Evolutionary conservation across 768 basidiomycete genomes (phyloP).

Genomic region (Suillus subaureus): DNA sequence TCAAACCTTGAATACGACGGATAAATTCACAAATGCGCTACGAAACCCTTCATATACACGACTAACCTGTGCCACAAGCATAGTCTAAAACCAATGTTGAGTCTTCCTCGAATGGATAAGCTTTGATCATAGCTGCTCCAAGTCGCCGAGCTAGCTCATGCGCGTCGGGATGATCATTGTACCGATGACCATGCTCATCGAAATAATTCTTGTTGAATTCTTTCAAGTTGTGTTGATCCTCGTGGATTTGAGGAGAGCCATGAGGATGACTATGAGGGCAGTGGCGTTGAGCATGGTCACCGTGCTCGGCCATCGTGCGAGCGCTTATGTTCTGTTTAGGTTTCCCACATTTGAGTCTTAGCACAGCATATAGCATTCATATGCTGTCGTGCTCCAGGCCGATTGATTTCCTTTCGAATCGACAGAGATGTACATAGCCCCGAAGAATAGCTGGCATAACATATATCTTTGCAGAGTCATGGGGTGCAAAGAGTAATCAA

Average conservation of each 20-base stretch:
- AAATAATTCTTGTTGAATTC: conserved; percentile 30
- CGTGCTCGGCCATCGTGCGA: conserved; percentile 6
- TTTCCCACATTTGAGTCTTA: not conserved
- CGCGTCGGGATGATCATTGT: conserved; percentile 26
- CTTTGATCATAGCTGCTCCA: conserved; percentile 31
- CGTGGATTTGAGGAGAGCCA: not conserved
- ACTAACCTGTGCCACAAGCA: conserved; percentile 71
- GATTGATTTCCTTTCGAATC: not conserved
- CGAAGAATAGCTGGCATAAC: not conserved
- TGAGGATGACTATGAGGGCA: conserved; percentile 2
- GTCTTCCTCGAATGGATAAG: conserved; percentile 54
- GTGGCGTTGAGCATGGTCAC: conserved; percentile 3
- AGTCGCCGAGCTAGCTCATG: conserved; percentile 24
- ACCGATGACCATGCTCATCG: conserved; percentile 25
- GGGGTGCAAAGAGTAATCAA: not conserved
- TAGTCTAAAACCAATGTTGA: conserved; percentile 67
- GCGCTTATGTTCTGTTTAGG: not conserved
- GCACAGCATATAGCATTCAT: not conserved
- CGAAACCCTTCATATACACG: not conserved
- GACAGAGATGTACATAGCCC: not conserved
- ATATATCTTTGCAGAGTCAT: not conserved
- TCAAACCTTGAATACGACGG: conserved; percentile 45
- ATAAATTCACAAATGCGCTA: not conserved
- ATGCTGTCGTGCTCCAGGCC: not conserved
- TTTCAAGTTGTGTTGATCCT: conserved; percentile 16